Evolutionary conservation across 1,284 basidiomycete genomes (phyloP), one percentile per base, ranked within the genome.

Genomic region (Cryptococcus amylolentus): DNA sequence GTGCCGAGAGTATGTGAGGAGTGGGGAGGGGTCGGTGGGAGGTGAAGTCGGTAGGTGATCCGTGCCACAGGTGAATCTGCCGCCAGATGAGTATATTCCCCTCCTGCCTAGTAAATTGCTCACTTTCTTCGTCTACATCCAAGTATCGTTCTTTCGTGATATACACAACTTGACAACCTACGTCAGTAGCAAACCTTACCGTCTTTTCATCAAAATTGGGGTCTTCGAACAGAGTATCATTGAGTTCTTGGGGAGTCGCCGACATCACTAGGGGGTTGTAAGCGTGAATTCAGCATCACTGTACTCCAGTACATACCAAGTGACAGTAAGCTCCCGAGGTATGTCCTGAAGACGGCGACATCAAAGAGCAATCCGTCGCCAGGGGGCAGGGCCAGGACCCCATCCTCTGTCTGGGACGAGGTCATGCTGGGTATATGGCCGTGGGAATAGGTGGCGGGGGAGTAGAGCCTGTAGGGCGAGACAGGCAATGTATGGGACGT

Each of bases 1-100:
- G 92, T 95, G 9, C 88, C 89, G 54, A 88, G 82, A 78, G 91
- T 86, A 40, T 85, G 84, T 10, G 88, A 80, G 49, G 91, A 86
- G 78, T 96, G 71, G 3, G 70, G 64, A 3, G 76, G 76, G 1
- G 72, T 73, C 4, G 76, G 76, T 7, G 76, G 76, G 5, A 78
- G 68, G 51, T 75, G 67, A 0, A 78, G 62, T n/a, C 68, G 65
- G 59, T 75, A 77, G 12, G 59, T 66, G 42, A 72, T 61, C 13
- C 63, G 59, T 46, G 64, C 51, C 40, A 69, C 51, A 9, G 63
- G 62, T 31, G 51, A 60, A 58, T 70, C 72, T 71, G 49, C 4
- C 26, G 20, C 12, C 26, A 31, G 37, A 45, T 40, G 9, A 45
- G 43, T 37, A 6, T 13, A 14, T 2, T 20, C 13, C 14, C 14